Evolutionary conservation across 1,284 basidiomycete species (phyloP).

Genomic region (Apiotrichum mycotoxinovorans): DNA sequence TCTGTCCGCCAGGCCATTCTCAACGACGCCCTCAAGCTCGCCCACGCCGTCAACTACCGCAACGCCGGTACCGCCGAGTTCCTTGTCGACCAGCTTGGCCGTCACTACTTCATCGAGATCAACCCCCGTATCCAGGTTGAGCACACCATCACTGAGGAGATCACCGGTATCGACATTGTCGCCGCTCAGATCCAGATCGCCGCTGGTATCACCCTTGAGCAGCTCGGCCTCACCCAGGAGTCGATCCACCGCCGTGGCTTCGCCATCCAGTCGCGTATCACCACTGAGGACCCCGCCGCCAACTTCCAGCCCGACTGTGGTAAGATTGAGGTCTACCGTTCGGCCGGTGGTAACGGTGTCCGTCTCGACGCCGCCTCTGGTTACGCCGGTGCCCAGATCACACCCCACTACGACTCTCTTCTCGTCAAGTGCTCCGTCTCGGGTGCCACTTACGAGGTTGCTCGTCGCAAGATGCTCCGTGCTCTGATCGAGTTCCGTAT

Average conservation of each 20-base stretch:
- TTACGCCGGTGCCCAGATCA: slow-evolving; percentile 99
- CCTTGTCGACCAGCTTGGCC: slow-evolving; percentile 89
- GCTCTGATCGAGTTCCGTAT: slow-evolving; percentile 99
- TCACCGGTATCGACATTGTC: slow-evolving; percentile 97
- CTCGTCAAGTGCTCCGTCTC: slow-evolving; percentile 95
- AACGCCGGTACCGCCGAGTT: slow-evolving; percentile 98
- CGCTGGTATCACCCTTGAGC: slow-evolving; percentile 89
- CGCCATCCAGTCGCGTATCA: slow-evolving; percentile 98
- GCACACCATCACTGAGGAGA: slow-evolving; percentile 98
- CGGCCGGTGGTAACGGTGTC: slow-evolving; percentile 97
- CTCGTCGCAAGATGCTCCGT: slow-evolving; percentile 97
- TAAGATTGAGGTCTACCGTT: slow-evolving; percentile 98
- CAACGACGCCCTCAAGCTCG: slow-evolving; percentile 88
- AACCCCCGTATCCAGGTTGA: slow-evolving; percentile 98
- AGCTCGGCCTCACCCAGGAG: slow-evolving; percentile 95
- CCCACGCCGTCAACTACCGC: slow-evolving; percentile 85
- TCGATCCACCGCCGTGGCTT: slow-evolving; percentile 94
- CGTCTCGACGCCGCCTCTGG: slow-evolving; percentile 96
- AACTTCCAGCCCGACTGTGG: slow-evolving; percentile 98
- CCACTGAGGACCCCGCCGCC: slow-evolving; percentile 90
- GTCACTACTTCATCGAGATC: slow-evolving; percentile 98
- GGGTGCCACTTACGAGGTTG: slow-evolving; percentile 97
- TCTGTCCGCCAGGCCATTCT: slow-evolving; percentile 85
- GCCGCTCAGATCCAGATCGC: slow-evolving; percentile 99
- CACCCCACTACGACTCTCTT: slow-evolving; percentile 97